Percentiles rank a stretch among this genome's conserved stretches.
phyloP scores from a whole-genome alignment of 192 early-diverging fungal species.

The Rhizophlyctis rosea region DNA sequence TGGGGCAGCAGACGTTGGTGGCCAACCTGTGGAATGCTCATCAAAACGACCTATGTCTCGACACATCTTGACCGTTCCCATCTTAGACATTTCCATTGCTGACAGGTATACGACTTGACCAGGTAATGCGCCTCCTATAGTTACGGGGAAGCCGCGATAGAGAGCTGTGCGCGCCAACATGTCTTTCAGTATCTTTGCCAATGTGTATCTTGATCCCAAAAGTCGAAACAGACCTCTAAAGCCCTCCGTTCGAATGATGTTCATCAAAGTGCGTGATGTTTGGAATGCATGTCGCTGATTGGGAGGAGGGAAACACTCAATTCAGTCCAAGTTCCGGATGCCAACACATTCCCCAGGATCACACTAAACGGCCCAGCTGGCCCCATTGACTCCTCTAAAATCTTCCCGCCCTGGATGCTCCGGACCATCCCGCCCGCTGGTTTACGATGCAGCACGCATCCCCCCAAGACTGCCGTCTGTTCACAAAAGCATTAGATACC shows the following conservation, averaged over 20 bases:
- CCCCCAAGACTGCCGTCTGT: too few species aligned
- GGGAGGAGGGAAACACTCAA: too few species aligned
- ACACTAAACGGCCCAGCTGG: too few species aligned
- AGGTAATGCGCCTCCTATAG: slow-evolving; percentile 26
- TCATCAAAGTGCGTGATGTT: slow-evolving; percentile 8
- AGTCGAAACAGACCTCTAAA: slow-evolving; percentile 6
- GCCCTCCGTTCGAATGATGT: slow-evolving; percentile 24
- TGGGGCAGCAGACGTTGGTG: background rate
- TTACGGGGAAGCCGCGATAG: slow-evolving; percentile 31
- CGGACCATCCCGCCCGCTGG: too few species aligned
- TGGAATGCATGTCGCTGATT: slow-evolving; percentile 15
- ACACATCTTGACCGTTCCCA: background rate
- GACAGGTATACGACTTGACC: slow-evolving; percentile 30
- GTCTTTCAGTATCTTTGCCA: background rate
- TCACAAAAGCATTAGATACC: background rate
- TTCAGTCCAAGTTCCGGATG: too few species aligned
- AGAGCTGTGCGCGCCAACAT: slow-evolving; percentile 9
- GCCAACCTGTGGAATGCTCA: background rate
- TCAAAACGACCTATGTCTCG: background rate
- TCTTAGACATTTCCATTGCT: slow-evolving; percentile 20
- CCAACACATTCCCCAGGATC: too few species aligned
- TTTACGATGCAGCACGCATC: too few species aligned
- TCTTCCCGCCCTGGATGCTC: too few species aligned
- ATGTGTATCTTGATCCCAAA: background rate
- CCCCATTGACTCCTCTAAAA: too few species aligned